Conservation (phyloP, 2,329 filamentous ascomycete species). For the Diaporthe sp. region DNA sequence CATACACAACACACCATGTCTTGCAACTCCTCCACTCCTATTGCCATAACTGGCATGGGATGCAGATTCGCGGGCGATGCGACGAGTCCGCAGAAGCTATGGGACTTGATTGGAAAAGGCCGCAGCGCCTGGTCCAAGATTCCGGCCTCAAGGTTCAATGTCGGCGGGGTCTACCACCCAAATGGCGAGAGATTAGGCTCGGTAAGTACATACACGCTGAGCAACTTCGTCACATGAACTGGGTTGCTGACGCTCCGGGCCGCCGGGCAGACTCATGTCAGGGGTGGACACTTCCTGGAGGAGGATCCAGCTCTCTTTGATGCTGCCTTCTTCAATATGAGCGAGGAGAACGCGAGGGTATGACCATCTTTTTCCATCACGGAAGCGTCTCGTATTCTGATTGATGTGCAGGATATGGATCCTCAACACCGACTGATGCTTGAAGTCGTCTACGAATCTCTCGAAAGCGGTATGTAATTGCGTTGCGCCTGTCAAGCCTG, state of each 20-base stretch:
- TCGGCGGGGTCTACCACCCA: neutral
- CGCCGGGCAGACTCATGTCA: neutral
- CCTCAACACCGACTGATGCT: neutral
- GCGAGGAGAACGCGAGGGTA: neutral
- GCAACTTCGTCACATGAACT: neutral
- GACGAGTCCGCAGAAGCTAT: conserved; percentile 52
- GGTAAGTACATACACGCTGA: neutral
- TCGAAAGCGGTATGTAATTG: neutral
- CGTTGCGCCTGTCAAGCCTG: too few relatives aligned
- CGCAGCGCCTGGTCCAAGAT: conserved; percentile 3
- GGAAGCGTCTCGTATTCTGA: too few relatives aligned
- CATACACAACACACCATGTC: neutral
- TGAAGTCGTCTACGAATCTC: neutral
- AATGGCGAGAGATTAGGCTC: neutral
- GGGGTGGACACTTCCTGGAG: conserved; percentile 48
- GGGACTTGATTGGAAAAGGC: conserved; percentile 47
- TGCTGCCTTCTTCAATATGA: conserved; percentile 50
- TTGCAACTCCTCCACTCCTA: neutral
- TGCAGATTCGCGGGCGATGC: conserved; percentile 56
- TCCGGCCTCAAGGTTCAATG: conserved; percentile 1
- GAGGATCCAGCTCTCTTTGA: conserved; percentile 49
- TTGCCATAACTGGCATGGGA: conserved; percentile 40
- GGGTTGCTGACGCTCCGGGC: neutral
- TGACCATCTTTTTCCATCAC: neutral
- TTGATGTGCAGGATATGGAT: neutral